These are phyloP conservation scores for Xylaria hypoxylon DNA, from an alignment of 2,329 filamentous ascomycete species.

Conservation along the genomic window DNA sequence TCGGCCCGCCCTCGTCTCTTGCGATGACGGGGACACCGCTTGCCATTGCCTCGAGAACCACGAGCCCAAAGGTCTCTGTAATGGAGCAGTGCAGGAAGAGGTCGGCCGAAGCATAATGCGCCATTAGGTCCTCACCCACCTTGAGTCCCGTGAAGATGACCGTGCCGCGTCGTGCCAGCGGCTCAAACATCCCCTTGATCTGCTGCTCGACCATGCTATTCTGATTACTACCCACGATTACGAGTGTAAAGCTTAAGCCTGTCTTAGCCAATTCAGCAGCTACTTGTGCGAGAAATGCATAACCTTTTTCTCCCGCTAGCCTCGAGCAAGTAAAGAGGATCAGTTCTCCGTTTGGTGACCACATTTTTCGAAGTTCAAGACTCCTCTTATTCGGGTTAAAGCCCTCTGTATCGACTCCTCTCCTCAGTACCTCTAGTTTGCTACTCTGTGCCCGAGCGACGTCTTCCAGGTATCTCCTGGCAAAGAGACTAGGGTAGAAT, in stretches of 20 bases:
- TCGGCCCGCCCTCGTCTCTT: slow-evolving; percentile 75
- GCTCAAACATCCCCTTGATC: slow-evolving; percentile 69
- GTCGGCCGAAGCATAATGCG: slow-evolving; percentile 75
- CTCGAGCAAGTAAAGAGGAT: slow-evolving; percentile 75
- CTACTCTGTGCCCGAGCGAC: slow-evolving; percentile 63
- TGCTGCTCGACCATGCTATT: slow-evolving; percentile 72
- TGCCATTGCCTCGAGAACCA: slow-evolving; percentile 78
- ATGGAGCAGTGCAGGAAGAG: slow-evolving; percentile 78
- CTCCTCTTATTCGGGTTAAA: slow-evolving; percentile 68
- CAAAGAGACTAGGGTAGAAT: slow-evolving; percentile 75
- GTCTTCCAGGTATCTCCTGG: slow-evolving; percentile 69
- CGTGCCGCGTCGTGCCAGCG: slow-evolving; percentile 60
- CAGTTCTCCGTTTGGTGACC: slow-evolving; percentile 72
- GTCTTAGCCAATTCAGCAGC: slow-evolving; percentile 65
- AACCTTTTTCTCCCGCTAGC: slow-evolving; percentile 77
- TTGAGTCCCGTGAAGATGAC: slow-evolving; percentile 76
- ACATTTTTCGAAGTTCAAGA: slow-evolving; percentile 61
- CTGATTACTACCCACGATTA: slow-evolving; percentile 76
- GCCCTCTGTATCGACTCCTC: slow-evolving; percentile 72
- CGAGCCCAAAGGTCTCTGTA: slow-evolving; percentile 78
- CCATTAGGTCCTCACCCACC: slow-evolving; percentile 69
- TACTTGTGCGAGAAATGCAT: slow-evolving; percentile 72
- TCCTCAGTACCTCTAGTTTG: slow-evolving; percentile 71
- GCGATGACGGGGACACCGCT: slow-evolving; percentile 77
- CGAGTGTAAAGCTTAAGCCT: slow-evolving; percentile 70